Percentiles rank a stretch among this genome's conserved stretches.
Conservation (phyloP, 139 green algal species). For the Chlamydomonas sp. region DNA sequence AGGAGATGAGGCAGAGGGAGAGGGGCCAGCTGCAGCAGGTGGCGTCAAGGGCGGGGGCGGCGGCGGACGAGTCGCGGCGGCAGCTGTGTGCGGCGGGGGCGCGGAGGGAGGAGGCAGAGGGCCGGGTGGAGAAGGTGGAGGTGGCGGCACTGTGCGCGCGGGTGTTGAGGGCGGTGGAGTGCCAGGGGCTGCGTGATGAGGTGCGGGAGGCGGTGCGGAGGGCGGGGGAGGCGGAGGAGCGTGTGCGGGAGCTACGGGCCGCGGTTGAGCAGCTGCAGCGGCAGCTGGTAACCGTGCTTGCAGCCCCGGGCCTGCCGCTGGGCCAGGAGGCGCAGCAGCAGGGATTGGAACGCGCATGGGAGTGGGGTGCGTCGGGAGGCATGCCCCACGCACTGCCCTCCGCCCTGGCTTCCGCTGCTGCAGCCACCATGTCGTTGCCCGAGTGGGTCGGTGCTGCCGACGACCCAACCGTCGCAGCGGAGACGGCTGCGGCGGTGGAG, state of each 20-base stretch:
- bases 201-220: not conserved
- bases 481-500: too few relatives aligned
- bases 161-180: not conserved
- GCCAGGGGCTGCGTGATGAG: not conserved
- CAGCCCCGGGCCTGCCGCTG: not conserved
- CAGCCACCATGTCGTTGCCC: too few relatives aligned
- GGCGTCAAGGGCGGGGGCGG: too few relatives aligned
- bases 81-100: too few relatives aligned
- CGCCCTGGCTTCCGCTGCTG: too few relatives aligned
- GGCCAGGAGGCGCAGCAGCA: not conserved
- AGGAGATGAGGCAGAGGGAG: too few relatives aligned
- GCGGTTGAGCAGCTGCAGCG: not conserved
- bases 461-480: too few relatives aligned
- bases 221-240: not conserved
- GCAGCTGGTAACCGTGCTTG: not conserved
- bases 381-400: too few relatives aligned
- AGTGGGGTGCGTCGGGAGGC: not conserved
- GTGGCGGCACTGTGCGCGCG: not conserved
- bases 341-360: not conserved
- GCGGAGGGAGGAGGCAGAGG: not conserved
- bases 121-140: not conserved
- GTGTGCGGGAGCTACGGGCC: not conserved
- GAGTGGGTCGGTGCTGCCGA: too few relatives aligned
- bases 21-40: too few relatives aligned
- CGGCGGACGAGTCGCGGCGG: too few relatives aligned